phyloP scores from a whole-genome alignment of 1,139 yeast genomes.

The Debaryomyces coudertii region DNA sequence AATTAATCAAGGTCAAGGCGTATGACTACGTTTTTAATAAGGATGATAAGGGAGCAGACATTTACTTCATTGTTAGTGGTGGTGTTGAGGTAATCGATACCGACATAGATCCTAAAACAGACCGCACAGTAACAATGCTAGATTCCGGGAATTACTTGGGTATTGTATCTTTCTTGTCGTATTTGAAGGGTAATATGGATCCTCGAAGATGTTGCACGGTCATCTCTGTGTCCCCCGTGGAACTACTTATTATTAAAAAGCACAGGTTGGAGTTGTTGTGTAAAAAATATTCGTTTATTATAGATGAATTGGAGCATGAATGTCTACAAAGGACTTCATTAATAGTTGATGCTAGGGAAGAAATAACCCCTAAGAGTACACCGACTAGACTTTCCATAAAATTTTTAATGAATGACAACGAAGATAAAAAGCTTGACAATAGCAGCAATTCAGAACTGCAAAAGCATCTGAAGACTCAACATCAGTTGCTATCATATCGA shows the following conservation, averaged over 20 bases:
- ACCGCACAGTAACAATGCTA: conserved; percentile 57
- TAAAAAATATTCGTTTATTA: conserved; percentile 57
- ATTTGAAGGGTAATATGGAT: conserved; percentile 37
- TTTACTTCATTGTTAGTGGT: conserved; percentile 67
- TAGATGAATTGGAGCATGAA: conserved; percentile 47
- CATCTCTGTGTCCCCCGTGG: conserved; percentile 61
- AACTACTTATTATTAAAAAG: conserved; percentile 60
- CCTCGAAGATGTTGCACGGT: conserved; percentile 60
- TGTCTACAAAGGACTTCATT: conserved; percentile 16
- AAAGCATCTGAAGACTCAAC: neutral
- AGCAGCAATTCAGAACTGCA: neutral
- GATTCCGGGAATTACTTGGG: conserved; percentile 72
- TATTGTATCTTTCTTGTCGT: conserved; percentile 68
- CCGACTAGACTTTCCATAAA: conserved; percentile 20
- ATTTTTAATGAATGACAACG: conserved; percentile 22
- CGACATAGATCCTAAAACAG: conserved; percentile 30
- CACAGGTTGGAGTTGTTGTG: conserved; percentile 56
- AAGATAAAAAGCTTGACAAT: neutral
- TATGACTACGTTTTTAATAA: conserved; percentile 63
- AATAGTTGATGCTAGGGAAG: conserved; percentile 14
- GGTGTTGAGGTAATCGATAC: conserved; percentile 61
- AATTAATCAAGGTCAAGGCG: conserved; percentile 54
- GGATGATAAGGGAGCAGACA: conserved; percentile 62
- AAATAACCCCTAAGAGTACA: neutral
- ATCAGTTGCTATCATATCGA: neutral